Conservation (phyloP, 1,284 basidiomycete genomes). For the Phellinidium pouzarii region DNA sequence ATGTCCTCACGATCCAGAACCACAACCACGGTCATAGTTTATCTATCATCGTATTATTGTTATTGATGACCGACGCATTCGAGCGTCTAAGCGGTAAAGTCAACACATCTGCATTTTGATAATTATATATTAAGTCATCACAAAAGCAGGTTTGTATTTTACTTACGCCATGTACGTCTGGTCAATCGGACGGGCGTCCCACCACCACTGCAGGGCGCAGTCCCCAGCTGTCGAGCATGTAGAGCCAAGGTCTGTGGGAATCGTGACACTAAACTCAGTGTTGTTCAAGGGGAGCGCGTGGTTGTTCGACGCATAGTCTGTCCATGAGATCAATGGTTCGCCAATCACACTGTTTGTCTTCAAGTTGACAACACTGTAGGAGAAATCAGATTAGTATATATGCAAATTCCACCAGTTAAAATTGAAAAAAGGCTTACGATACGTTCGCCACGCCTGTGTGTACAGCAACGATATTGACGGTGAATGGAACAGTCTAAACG, state of each 20-base stretch:
- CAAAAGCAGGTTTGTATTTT: background rate
- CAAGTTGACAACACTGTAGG: background rate
- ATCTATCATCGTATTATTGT: too few species aligned
- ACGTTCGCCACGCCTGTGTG: conserved; percentile 6
- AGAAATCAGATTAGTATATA: background rate
- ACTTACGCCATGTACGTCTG: conserved; percentile 5
- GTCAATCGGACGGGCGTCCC: conserved; percentile 5
- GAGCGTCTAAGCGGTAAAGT: background rate
- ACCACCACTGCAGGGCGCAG: conserved; percentile 7
- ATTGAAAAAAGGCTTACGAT: background rate
- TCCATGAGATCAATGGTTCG: background rate
- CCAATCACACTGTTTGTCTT: conserved; percentile 4
- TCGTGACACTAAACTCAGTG: background rate
- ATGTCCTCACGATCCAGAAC: too few species aligned
- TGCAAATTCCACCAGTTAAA: background rate
- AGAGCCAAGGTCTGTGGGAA: conserved; percentile 1
- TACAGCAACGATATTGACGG: background rate
- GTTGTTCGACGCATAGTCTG: conserved; percentile 1
- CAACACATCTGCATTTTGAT: background rate
- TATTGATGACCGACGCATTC: too few species aligned
- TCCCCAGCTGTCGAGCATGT: conserved; percentile 1
- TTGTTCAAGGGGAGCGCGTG: background rate
- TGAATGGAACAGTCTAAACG: background rate
- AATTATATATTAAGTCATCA: background rate
- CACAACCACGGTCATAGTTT: too few species aligned